Evolutionary conservation across 2,329 filamentous ascomycete genomes (phyloP).

Genomic region (Epichloe baconii): DNA sequence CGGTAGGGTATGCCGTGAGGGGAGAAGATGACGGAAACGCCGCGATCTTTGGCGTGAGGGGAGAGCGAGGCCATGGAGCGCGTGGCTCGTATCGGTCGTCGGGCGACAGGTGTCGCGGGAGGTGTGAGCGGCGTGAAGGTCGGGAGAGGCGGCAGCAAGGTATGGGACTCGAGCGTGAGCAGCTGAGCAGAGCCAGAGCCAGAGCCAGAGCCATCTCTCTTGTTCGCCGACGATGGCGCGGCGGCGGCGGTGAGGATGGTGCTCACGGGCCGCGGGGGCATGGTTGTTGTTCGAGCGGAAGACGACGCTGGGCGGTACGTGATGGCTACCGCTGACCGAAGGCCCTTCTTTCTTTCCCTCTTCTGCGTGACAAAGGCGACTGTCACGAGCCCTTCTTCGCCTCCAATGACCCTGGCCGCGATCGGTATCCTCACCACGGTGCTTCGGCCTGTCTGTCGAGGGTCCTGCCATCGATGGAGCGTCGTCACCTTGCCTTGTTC

Average conservation of each 20-base stretch:
- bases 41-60: constrained; percentile 23
- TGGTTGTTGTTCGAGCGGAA: constrained; percentile 7
- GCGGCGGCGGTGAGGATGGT: constrained; percentile 7
- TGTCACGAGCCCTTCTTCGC: constrained; percentile 53
- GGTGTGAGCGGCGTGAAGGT: constrained; percentile 21
- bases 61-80: constrained; percentile 23
- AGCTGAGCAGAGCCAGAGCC: constrained; percentile 1
- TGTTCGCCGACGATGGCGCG: constrained; percentile 5
- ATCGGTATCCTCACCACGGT: constrained; percentile 34
- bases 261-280: constrained; percentile 5
- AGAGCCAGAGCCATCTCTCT: constrained; percentile 1
- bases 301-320: constrained; percentile 50
- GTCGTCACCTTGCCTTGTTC: constrained; percentile 32
- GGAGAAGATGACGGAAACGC: constrained; percentile 50
- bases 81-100: constrained; percentile 23
- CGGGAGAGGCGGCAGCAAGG: constrained; percentile 2
- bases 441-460: constrained; percentile 20
- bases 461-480: constrained; percentile 34
- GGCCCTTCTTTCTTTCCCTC: constrained; percentile 42
- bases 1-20: constrained; percentile 48
- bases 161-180: background rate
- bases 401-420: constrained; percentile 36
- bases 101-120: constrained; percentile 20
- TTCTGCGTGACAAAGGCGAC: constrained; percentile 53
- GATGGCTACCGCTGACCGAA: constrained; percentile 57